Evolutionary conservation across 2,329 filamentous ascomycete genomes (phyloP), one percentile per base, ranked within the genome.

Genomic region (Aspergillus persii): DNA sequence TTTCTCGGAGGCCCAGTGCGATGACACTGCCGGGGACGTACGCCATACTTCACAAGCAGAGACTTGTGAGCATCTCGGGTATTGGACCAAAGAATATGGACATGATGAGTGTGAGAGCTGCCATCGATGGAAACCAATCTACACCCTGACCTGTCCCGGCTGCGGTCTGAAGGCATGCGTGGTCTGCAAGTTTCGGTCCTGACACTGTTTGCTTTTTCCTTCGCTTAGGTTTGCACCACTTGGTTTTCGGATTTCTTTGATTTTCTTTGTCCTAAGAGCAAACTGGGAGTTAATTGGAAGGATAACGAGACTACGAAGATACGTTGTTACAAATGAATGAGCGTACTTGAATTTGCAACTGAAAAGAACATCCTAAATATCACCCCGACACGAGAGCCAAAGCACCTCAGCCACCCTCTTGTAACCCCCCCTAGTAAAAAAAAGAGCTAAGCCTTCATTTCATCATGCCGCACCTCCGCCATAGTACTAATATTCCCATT

Each of bases 121-220:
- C 54, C 61, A 67, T 47, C 58, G 67, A 6, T 73, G 67, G 66
- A 63, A 53, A 60, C 73, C 72, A 0, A 57, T 74, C 4, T 75
- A 65, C 33, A 65, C 60, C 6, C 61, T 74, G 8, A 68, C 53
- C 2, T 75, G 73, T 47, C 63, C 68, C 1, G 61, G 60, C 9
- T 75, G 73, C 53, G 69, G 70, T 3, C 48, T 64, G 2, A 67
- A 62, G 52, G 67, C 63, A 4, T 75, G 73, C 50, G 65, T 72
- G 26, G 57, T 63, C n/a, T 75, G 73, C 56, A 74, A 69, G 57
- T 74, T 71, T 51, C 33, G 50, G 49, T 58, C 50, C 47, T 27
- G 49, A 33, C 15, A 49, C 27, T 53, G 33, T 48, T 46, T 3
- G 31, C 36, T 9, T 1, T 49, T 3, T 30, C 9, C 12, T 26